Evolutionary conservation across 805 yeast species (phyloP).

Genomic region (Zygosaccharomyces kombuchaensis): DNA sequence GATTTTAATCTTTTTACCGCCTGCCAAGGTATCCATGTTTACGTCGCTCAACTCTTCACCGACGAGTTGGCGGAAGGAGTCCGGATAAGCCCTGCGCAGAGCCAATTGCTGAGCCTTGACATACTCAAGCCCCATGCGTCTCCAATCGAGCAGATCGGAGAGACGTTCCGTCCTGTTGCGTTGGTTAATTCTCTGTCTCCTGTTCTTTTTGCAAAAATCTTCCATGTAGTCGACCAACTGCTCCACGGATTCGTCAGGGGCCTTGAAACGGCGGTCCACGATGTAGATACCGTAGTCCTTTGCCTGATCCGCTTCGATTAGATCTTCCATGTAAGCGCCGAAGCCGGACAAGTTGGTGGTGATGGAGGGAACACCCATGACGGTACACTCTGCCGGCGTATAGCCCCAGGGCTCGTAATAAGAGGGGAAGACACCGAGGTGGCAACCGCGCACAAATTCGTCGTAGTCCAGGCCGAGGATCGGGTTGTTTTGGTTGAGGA

Average conservation of each 20-base stretch:
- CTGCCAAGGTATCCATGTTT: slow-evolving; percentile 32
- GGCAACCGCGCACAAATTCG: slow-evolving; percentile 97
- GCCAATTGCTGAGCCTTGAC: slow-evolving; percentile 91
- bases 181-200: slow-evolving; percentile 96
- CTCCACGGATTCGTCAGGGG: slow-evolving; percentile 88
- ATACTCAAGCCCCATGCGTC: slow-evolving; percentile 95
- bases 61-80: slow-evolving; percentile 49
- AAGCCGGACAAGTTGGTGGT: slow-evolving; percentile 95
- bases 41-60: slow-evolving; percentile 30
- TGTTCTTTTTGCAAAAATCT: slow-evolving; percentile 79
- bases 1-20: slow-evolving; percentile 55
- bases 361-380: slow-evolving; percentile 97
- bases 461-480: slow-evolving; percentile 90
- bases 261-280: slow-evolving; percentile 88
- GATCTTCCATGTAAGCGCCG: slow-evolving; percentile 98
- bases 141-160: slow-evolving; percentile 93
- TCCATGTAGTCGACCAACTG: slow-evolving; percentile 88
- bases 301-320: slow-evolving; percentile 75
- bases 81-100: slow-evolving; percentile 90
- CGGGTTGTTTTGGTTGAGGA: slow-evolving; percentile 90
- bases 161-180: slow-evolving; percentile 94
- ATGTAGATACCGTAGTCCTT: slow-evolving; percentile 95
- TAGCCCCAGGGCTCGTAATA: slow-evolving; percentile 99
- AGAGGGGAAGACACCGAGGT: slow-evolving; percentile 96
- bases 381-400: slow-evolving; percentile 99